These are phyloP conservation scores for Herpetomonas tarakana DNA, from an alignment of 208 protist genomes.

Conservation along the genomic window DNA sequence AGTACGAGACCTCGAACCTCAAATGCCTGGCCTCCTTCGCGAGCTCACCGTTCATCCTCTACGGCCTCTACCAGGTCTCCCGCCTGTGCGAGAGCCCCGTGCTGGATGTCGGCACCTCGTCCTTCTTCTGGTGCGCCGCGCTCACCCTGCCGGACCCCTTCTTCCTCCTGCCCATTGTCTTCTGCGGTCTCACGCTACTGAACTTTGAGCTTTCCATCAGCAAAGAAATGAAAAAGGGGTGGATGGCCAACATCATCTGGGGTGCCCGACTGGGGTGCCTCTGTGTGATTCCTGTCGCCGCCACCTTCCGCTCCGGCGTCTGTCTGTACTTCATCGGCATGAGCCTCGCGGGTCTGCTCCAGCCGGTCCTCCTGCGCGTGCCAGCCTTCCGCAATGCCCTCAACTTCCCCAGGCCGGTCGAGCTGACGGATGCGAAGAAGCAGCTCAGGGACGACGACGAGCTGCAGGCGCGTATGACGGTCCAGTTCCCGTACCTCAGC, in stretches of 20 bases:
- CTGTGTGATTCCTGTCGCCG: constrained; percentile 53
- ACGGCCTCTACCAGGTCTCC: constrained; percentile 57
- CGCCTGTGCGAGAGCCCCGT: constrained; percentile 54
- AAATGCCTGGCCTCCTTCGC: constrained; percentile 60
- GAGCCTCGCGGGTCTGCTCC: constrained; percentile 73
- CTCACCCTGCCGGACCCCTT: constrained; percentile 74
- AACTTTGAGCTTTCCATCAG: constrained; percentile 87
- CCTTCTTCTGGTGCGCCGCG: constrained; percentile 76
- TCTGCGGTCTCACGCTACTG: constrained; percentile 61
- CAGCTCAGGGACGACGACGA: constrained; percentile 25
- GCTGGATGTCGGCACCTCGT: constrained; percentile 53
- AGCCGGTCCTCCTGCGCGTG: constrained; percentile 67
- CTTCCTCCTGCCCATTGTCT: constrained; percentile 54
- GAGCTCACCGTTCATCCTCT: constrained; percentile 61
- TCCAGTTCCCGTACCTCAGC: constrained; percentile 80
- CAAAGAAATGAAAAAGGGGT: constrained; percentile 63
- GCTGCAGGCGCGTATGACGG: constrained; percentile 51
- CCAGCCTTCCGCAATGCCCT: constrained; percentile 41
- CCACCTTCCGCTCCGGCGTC: constrained; percentile 69
- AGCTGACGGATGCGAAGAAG: background rate
- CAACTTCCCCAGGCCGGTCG: constrained; percentile 35
- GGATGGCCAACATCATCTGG: constrained; percentile 82
- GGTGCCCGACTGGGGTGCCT: constrained; percentile 71
- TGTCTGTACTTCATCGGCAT: constrained; percentile 89
- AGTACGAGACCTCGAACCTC: constrained; percentile 71